Evolutionary conservation across 2,329 filamentous ascomycete species (phyloP).

Genomic region (Ophiocordyceps camponoti-leonardi): DNA sequence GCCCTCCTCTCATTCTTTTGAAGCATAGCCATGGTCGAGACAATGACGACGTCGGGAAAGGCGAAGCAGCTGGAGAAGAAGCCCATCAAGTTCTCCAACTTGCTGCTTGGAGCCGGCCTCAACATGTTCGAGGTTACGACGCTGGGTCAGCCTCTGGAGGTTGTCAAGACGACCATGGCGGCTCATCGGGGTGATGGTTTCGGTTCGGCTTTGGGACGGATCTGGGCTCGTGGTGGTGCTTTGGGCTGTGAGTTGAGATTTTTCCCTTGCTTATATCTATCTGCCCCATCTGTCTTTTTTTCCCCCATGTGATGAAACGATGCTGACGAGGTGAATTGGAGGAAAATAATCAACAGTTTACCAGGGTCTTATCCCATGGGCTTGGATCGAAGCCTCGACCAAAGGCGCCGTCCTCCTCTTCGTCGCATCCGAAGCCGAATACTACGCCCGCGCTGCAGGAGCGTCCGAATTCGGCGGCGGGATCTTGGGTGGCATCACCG

Average conservation of each 20-base stretch:
- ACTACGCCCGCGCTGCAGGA: constrained; percentile 69
- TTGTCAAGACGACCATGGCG: constrained; percentile 99
- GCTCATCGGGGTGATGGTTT: constrained; percentile 88
- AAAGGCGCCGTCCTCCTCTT: constrained; percentile 98
- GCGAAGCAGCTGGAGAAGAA: constrained; percentile 74
- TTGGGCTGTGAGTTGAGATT: constrained; percentile 63
- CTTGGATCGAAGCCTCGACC: constrained; percentile 99
- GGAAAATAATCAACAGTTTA: constrained; percentile 55
- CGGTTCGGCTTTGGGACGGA: constrained; percentile 59
- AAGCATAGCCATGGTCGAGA: constrained; percentile 43
- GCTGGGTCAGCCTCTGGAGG: constrained; percentile 71
- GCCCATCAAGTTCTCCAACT: constrained; percentile 98
- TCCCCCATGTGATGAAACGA: not conserved
- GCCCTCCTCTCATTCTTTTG: constrained; percentile 34
- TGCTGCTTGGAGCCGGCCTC: constrained; percentile 83
- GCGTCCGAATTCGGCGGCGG: constrained; percentile 76
- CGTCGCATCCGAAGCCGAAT: constrained; percentile 96
- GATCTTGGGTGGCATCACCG: constrained; percentile 79
- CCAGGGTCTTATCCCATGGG: constrained; percentile 98
- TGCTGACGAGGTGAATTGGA: constrained; percentile 2
- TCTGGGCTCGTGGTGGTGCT: constrained; percentile 87
- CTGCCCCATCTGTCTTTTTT: not conserved
- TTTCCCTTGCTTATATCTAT: constrained; percentile 2
- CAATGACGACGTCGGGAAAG: constrained; percentile 31
- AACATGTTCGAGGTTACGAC: constrained; percentile 82